Base-by-base conservation (phyloP, 2,329 filamentous ascomycete species). In the Lachnellula hyalina region DNA sequence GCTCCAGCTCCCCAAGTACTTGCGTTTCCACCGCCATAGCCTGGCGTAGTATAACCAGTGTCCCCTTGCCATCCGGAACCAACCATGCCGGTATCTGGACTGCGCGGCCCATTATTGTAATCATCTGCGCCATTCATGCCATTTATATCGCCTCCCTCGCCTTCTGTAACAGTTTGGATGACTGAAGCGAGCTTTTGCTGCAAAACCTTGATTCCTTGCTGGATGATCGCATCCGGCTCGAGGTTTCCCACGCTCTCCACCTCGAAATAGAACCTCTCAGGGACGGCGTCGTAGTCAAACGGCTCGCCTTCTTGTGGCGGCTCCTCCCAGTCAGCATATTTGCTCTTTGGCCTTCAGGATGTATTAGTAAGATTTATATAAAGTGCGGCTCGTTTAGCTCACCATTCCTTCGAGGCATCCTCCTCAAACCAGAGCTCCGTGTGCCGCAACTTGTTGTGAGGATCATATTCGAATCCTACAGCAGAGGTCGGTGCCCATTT, bases 401-500 rank as follows among this genome's bases (percentile, higher is more conserved):
- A 95, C 92, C 92, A 96, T 78, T 96, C 93, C 67, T 84, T 81
- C 56, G 82, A 80, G 1, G 89, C 74, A 72, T 95, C 88, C 63
- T 86, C 82, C 77, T 99, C 94, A 70, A 90, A 96, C 94, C 94
- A 99, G 72, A 96, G 84, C 67, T 96, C 90, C 53, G 94, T 79
- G 73, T 99, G 94, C 62, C 86, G 83, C 62, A 99, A 77, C 75
- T 96, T 96, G 76, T 99, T 99, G 72, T 95, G 89, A 57, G 94
- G 94, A 71, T 99, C 94, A 72, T 99, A 99, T 73, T 99, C 94
- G 70, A 99, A 99, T 23, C 90, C 92, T 41, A 99, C 86, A 3
- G 94, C 94, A 41, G 91, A 82, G 36, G 89, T 93, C 2, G 94
- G 92, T 67, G 90, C 89, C 94, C 94, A 99, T 73, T 99, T 99